These are phyloP conservation scores for Pythium chondricola DNA, from an alignment of 352 stramenopile species.

Conservation along the genomic window DNA sequence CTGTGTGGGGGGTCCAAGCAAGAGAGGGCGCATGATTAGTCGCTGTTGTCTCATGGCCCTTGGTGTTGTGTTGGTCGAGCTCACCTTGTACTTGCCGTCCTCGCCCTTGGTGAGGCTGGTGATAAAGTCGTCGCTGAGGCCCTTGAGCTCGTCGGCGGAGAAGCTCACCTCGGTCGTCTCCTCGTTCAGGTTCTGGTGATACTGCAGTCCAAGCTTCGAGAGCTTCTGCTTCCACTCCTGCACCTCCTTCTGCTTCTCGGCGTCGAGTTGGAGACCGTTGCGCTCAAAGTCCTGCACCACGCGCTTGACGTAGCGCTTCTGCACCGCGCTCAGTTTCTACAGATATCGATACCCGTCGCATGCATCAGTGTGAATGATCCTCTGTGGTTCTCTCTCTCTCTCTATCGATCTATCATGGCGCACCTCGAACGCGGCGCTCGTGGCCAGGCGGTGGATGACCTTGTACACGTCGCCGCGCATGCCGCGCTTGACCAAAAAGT, in stretches of 20 bases:
- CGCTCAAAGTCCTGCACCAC: conserved; percentile 80
- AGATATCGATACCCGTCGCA: too few relatives aligned
- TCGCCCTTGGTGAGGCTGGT: conserved; percentile 53
- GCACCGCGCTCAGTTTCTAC: conserved; percentile 43
- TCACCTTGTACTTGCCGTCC: conserved; percentile 76
- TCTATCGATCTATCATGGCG: too few relatives aligned
- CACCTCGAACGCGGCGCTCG: conserved; percentile 40
- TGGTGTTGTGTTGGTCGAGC: not conserved
- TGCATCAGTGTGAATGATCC: too few relatives aligned
- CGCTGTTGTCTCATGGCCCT: not conserved
- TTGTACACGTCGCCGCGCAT: conserved; percentile 87
- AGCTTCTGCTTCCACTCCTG: conserved; percentile 84
- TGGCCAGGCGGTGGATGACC: conserved; percentile 47
- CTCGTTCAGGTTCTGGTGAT: conserved; percentile 80
- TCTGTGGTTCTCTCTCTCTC: too few relatives aligned
- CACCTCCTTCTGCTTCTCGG: conserved; percentile 61
- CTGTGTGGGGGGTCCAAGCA: conserved; percentile 11
- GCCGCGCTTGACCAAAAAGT: conserved; percentile 65
- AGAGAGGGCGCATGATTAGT: not conserved
- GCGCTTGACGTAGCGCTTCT: conserved; percentile 75
- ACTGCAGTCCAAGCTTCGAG: conserved; percentile 76
- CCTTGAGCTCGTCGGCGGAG: conserved; percentile 61
- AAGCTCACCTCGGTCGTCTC: conserved; percentile 85
- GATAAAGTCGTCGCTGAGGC: conserved; percentile 78
- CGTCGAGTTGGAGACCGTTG: conserved; percentile 72